These are phyloP conservation scores for Alternaria arborescens DNA, from an alignment of 2,329 filamentous ascomycete species.

Conservation along the genomic window DNA sequence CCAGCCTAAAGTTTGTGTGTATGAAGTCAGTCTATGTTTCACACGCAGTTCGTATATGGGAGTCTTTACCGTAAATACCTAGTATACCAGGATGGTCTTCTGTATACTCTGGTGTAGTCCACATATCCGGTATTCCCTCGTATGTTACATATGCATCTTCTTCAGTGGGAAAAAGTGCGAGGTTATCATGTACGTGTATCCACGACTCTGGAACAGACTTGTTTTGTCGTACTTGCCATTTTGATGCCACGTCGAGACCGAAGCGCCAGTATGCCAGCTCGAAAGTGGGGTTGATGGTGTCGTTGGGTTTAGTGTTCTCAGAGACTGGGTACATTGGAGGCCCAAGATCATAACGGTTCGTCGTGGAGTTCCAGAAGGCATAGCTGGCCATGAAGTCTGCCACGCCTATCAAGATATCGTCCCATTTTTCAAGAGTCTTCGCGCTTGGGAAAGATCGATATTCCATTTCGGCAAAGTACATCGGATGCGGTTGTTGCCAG, in stretches of 20 bases:
- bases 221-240: slow-evolving; percentile 62
- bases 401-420: slow-evolving; percentile 59
- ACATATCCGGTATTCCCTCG: slow-evolving; percentile 56
- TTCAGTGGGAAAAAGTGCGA: slow-evolving; percentile 62
- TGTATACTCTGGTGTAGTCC: slow-evolving; percentile 36
- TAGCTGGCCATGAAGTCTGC: slow-evolving; percentile 69
- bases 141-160: slow-evolving; percentile 64
- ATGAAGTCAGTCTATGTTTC: not conserved
- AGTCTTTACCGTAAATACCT: slow-evolving; percentile 32
- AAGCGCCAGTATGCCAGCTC: slow-evolving; percentile 70
- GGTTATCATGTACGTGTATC: slow-evolving; percentile 59
- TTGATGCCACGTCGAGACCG: slow-evolving; percentile 62
- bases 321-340: slow-evolving; percentile 62
- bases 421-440: slow-evolving; percentile 62
- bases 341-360: slow-evolving; percentile 62
- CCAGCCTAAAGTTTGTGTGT: slow-evolving; percentile 21
- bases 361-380: slow-evolving; percentile 63
- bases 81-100: slow-evolving; percentile 46
- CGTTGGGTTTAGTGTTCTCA: slow-evolving; percentile 67
- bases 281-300: slow-evolving; percentile 66
- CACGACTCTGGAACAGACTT: slow-evolving; percentile 57
- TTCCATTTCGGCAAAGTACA: slow-evolving; percentile 68
- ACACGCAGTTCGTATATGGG: not conserved
- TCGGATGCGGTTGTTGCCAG: slow-evolving; percentile 70
- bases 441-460: slow-evolving; percentile 58